Conservation (phyloP, 2,329 filamentous ascomycete genomes). For the Aaosphaeria pasadenensis region DNA sequence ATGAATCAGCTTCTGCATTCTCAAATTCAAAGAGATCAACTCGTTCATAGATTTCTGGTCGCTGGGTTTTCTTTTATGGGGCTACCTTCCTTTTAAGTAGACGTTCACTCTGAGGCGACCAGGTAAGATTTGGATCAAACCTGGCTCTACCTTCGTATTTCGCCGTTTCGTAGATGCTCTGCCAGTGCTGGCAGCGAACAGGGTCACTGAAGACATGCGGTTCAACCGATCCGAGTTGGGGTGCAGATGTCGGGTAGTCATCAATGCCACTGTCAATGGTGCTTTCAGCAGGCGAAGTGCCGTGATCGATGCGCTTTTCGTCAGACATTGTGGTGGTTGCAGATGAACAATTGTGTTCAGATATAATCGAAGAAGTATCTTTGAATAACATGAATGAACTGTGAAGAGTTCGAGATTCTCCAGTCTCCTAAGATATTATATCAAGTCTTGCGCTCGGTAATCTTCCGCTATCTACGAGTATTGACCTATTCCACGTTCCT, state of each 20-base stretch:
- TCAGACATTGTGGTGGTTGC: not conserved
- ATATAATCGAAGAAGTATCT: not conserved
- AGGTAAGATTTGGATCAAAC: constrained; percentile 48
- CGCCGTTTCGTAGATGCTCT: constrained; percentile 22
- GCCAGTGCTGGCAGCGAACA: constrained; percentile 22
- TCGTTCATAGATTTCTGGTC: not conserved
- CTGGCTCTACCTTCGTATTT: constrained; percentile 41
- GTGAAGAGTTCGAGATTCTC: not conserved
- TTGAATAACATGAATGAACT: not conserved
- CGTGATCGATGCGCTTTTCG: not conserved
- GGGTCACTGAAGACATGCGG: constrained; percentile 21
- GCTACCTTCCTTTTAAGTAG: constrained; percentile 44
- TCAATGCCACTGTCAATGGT: not conserved
- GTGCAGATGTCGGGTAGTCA: not conserved
- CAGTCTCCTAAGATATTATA: not conserved
- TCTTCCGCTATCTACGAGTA: not conserved
- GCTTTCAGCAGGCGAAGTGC: not conserved
- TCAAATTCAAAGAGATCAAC: not conserved
- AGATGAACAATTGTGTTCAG: not conserved
- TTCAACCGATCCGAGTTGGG: constrained; percentile 10
- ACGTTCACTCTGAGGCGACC: constrained; percentile 47
- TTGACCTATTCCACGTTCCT: not conserved
- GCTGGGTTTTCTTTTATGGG: constrained; percentile 6
- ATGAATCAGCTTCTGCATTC: not conserved
- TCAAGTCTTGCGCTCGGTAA: not conserved